phyloP scores from a whole-genome alignment of 441 rosid genomes.

The Metrosideros polymorpha region DNA sequence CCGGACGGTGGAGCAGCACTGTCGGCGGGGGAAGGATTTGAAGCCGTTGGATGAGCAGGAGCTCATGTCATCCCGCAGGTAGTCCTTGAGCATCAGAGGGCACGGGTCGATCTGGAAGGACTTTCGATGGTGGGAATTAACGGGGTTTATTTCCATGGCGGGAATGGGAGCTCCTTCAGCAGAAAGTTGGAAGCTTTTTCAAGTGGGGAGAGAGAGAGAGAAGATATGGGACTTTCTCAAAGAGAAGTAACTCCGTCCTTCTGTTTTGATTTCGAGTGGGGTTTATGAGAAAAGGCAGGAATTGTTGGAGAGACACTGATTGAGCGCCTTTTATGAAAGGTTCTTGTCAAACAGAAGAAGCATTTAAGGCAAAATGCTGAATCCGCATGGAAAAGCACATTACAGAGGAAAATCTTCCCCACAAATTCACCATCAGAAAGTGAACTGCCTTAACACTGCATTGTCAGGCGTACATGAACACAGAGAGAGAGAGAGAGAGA shows the following conservation, averaged over 20 bases:
- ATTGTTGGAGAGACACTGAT: not conserved
- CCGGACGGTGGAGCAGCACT: constrained; percentile 50
- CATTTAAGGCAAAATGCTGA: not conserved
- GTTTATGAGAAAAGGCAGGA: not conserved
- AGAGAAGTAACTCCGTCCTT: not conserved
- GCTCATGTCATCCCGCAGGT: constrained; percentile 53
- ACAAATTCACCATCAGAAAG: not conserved
- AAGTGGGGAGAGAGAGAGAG: not conserved
- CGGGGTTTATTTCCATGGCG: not conserved
- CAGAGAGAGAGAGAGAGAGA: not conserved
- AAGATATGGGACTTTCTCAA: not conserved
- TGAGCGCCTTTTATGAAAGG: not conserved
- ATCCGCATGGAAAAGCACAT: not conserved
- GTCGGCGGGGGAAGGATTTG: constrained; percentile 66
- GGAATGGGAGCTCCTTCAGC: not conserved
- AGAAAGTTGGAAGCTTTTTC: not conserved
- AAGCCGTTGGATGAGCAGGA: constrained; percentile 82
- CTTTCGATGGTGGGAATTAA: constrained; percentile 12
- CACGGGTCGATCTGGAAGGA: not conserved
- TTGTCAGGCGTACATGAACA: not conserved
- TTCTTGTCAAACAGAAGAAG: not conserved
- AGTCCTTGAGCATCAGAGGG: constrained; percentile 44
- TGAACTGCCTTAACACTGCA: not conserved
- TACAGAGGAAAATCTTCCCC: not conserved
- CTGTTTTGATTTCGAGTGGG: not conserved